Conservation (phyloP, 352 stramenopile species). For the Plasmopara muralis region DNA sequence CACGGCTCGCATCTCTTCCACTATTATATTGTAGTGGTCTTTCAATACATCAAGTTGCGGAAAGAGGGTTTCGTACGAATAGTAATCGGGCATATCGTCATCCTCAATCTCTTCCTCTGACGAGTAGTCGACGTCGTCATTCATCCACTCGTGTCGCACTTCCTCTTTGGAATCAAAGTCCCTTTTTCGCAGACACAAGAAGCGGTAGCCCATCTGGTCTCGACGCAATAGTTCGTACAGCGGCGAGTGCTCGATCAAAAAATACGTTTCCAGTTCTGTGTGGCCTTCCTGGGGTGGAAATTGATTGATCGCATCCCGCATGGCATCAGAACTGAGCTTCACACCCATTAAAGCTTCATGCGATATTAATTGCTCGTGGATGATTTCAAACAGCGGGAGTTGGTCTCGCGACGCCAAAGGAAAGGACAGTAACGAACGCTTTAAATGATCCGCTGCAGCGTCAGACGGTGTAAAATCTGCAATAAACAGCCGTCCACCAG, state of each 20-base stretch:
- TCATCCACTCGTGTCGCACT: conserved; percentile 27
- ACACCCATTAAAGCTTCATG: conserved; percentile 37
- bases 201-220: conserved; percentile 44
- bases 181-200: conserved; percentile 41
- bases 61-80: conserved; percentile 63
- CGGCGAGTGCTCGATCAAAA: conserved; percentile 40
- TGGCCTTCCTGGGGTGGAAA: conserved; percentile 43
- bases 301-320: conserved; percentile 30
- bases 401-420: conserved; percentile 28
- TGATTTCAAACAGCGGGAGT: conserved; percentile 30
- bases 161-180: conserved; percentile 23
- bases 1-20: conserved; percentile 67
- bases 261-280: conserved; percentile 46
- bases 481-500: conserved; percentile 50
- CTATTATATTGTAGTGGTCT: conserved; percentile 62
- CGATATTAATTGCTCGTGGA: conserved; percentile 42
- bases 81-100: conserved; percentile 68
- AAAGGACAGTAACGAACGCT: conserved; percentile 32
- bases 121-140: conserved; percentile 26
- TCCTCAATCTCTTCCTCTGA: conserved; percentile 65
- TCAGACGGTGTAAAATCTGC: conserved; percentile 63
- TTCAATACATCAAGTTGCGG: conserved; percentile 72
- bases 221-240: conserved; percentile 40
- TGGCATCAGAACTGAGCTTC: conserved; percentile 32
- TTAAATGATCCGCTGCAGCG: conserved; percentile 27